Conservation (phyloP, 2,329 filamentous ascomycete species). For the Reticulascus tulasneorum region DNA sequence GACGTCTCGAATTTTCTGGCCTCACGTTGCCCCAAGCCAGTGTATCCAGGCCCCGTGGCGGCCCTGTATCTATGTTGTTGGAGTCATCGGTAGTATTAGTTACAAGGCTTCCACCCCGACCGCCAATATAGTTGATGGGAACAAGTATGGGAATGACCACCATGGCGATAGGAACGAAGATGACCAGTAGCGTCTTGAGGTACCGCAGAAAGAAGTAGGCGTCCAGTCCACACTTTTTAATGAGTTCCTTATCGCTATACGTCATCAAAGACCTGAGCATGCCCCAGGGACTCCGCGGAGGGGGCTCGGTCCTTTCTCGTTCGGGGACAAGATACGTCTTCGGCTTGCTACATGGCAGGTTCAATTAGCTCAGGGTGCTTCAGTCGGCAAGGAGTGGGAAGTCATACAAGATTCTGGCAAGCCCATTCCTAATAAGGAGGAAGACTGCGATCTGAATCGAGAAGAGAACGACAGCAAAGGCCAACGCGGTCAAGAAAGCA, state of each 20-base stretch:
- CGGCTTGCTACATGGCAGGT: conserved; percentile 55
- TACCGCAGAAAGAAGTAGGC: conserved; percentile 98
- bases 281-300: conserved; percentile 53
- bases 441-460: conserved; percentile 66
- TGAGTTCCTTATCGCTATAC: conserved; percentile 74
- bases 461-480: conserved; percentile 59
- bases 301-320: conserved; percentile 74
- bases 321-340: conserved; percentile 84
- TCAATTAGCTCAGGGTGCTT: conserved; percentile 8
- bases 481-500: conserved; percentile 63
- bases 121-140: conserved; percentile 75
- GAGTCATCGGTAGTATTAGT: conserved; percentile 19
- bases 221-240: conserved; percentile 92
- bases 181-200: conserved; percentile 70
- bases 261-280: conserved; percentile 59
- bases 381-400: conserved; percentile 1
- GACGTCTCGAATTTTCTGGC: conserved; percentile 59
- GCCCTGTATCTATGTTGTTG: conserved; percentile 1
- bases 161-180: conserved; percentile 78
- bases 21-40: conserved; percentile 86
- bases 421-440: conserved; percentile 69
- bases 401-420: conserved; percentile 77
- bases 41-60: conserved; percentile 65
- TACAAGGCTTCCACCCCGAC: conserved; percentile 54
- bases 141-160: conserved; percentile 81